phyloP scores from a whole-genome alignment of 2,329 filamentous ascomycete genomes.

The Arthrobotrys conoides region DNA sequence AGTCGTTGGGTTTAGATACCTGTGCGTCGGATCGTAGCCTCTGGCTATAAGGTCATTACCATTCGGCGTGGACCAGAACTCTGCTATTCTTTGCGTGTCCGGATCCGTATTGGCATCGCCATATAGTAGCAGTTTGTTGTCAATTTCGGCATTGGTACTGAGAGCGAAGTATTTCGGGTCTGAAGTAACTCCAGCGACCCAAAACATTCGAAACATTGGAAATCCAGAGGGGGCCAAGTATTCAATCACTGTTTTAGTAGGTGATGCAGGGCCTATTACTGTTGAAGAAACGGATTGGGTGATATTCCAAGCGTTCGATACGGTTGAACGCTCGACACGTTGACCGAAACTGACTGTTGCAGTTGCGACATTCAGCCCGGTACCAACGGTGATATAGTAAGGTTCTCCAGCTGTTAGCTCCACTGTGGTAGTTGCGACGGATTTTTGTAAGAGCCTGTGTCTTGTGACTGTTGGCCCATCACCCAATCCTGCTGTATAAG shows the following conservation, averaged over 20 bases:
- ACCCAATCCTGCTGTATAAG: slow-evolving; percentile 1
- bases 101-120: slow-evolving; percentile 1
- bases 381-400: background rate
- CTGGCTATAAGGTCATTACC: background rate
- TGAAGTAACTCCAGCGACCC: background rate
- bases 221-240: background rate
- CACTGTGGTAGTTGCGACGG: background rate
- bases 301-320: slow-evolving; percentile 2
- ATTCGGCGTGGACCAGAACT: background rate
- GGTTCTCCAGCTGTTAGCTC: background rate
- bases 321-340: background rate
- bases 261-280: background rate
- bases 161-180: background rate
- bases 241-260: slow-evolving; percentile 3
- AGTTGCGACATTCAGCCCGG: background rate
- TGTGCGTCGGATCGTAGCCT: background rate
- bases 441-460: background rate
- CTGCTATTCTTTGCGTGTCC: background rate
- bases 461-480: slow-evolving; percentile 3
- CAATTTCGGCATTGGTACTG: background rate
- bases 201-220: background rate
- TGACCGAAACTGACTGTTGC: slow-evolving; percentile 1
- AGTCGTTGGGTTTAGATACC: background rate
- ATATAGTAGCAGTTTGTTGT: background rate
- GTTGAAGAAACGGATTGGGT: background rate